These are phyloP conservation scores for Sonneratia caseolaris DNA, from an alignment of 345 rosid genomes.

Conservation along the genomic window DNA sequence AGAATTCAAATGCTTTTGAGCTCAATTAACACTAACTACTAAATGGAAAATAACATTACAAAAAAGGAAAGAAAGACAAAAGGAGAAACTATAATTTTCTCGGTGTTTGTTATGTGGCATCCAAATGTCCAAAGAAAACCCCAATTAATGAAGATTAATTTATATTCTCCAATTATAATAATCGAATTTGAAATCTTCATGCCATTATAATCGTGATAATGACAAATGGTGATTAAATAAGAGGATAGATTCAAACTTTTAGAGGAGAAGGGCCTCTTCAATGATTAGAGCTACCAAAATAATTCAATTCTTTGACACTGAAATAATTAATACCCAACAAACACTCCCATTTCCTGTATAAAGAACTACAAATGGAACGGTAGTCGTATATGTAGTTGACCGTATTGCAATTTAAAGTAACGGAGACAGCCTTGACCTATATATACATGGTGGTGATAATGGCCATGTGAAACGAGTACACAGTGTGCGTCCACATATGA, in stretches of 20 bases:
- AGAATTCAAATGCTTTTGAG: conserved; percentile 2
- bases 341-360: not conserved
- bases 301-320: not conserved
- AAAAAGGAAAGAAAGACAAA: not conserved
- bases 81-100: not conserved
- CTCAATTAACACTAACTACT: not conserved
- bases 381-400: not conserved
- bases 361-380: not conserved
- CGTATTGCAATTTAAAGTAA: not conserved
- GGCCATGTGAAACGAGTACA: too few species aligned
- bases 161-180: too few species aligned
- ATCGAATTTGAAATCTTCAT: too few species aligned
- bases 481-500: too few species aligned
- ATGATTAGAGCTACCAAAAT: not conserved
- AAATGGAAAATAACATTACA: not conserved
- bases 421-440: too few species aligned
- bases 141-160: too few species aligned
- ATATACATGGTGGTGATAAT: too few species aligned
- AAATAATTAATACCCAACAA: too few species aligned
- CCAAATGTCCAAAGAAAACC: too few species aligned
- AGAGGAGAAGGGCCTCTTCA: not conserved
- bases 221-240: not conserved
- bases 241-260: not conserved
- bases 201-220: too few species aligned
- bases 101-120: too few species aligned